Evolutionary conservation across 306 rosid genomes (phyloP), one percentile per base, ranked within the genome.

Genomic region (Begonia loranthoides): DNA sequence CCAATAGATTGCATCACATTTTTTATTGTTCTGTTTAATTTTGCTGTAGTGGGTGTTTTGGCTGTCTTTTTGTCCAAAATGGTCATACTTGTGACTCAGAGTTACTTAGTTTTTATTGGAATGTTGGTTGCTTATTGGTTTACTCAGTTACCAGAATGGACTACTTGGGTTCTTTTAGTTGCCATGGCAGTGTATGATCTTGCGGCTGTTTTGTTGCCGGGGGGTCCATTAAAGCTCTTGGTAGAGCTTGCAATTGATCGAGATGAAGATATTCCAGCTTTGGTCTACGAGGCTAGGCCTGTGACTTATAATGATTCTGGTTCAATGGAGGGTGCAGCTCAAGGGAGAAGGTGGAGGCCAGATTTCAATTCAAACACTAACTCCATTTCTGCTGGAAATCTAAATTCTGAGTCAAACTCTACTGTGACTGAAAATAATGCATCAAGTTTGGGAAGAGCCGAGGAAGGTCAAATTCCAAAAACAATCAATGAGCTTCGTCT

Each of bases 101-200:
- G 58, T 3, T 89, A 84, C 45, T 84, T 76, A 89, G 93, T 89
- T 1, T 67, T 66, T 12, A 44, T 89, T 43, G 97, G 95, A 12
- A 85, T 89, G 7, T 70, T 79, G 49, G 95, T 89, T 4, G 97
- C 97, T 1, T 74, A 89, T 11, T 89, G 97, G 97, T 81, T 89
- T 45, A 79, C 97, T 1, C 73, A 77, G 41, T 60, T 89, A 57
- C 95, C 97, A 0, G 97, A 89, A 58, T 89, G 97, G 93, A 84
- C 95, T 46, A 84, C 97, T 2, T 89, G 97, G 97, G 62, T 54
- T 13, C 51, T 84, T 59, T 82, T 89, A 6, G 81, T 89, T 0
- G 95, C 93, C 0, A 79, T 89, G 13, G 95, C 97, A 10, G 44
- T 81, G 17, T 88, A 88, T 38, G 97, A 89, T 65, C 52, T 89